Conservation (phyloP, 441 rosid species). For the Daphne laureola region DNA sequence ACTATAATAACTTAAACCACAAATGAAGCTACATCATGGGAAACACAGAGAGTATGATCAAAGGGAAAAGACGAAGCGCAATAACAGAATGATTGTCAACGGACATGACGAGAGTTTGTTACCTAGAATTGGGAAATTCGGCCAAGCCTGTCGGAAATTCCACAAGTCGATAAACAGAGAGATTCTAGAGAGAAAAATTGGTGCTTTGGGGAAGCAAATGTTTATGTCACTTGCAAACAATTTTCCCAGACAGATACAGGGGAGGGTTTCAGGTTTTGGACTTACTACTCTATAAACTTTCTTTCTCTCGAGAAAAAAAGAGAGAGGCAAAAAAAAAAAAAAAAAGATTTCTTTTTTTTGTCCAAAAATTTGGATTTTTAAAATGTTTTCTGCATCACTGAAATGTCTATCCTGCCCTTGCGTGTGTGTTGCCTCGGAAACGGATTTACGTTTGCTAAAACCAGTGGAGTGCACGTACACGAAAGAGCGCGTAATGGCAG, state of each 20-base stretch:
- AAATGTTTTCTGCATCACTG: too few species aligned
- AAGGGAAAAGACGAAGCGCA: constrained; percentile 4
- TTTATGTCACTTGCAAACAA: constrained; percentile 18
- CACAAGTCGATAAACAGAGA: constrained; percentile 19
- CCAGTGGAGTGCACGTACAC: too few species aligned
- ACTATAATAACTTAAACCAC: constrained; percentile 10
- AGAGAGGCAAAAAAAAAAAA: too few species aligned
- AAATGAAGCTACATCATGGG: constrained; percentile 13
- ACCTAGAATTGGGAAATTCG: constrained; percentile 6
- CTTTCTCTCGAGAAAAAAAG: too few species aligned
- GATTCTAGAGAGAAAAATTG: constrained; percentile 9
- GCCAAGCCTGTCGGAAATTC: constrained; percentile 27
- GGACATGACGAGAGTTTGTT: background rate
- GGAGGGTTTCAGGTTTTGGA: constrained; percentile 31
- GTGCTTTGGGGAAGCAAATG: constrained; percentile 15
- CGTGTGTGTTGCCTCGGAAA: too few species aligned
- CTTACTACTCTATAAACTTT: constrained; percentile 4
- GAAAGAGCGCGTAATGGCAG: too few species aligned
- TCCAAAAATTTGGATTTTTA: too few species aligned
- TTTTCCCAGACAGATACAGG: constrained; percentile 27
- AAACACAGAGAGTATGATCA: constrained; percentile 16
- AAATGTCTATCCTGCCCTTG: too few species aligned
- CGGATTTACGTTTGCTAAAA: too few species aligned
- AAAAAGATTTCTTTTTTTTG: too few species aligned
- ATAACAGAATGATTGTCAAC: background rate